Base-by-base conservation (phyloP, 192 early-diverging fungal genomes). In the Jimgerdemannia flammicorona region DNA sequence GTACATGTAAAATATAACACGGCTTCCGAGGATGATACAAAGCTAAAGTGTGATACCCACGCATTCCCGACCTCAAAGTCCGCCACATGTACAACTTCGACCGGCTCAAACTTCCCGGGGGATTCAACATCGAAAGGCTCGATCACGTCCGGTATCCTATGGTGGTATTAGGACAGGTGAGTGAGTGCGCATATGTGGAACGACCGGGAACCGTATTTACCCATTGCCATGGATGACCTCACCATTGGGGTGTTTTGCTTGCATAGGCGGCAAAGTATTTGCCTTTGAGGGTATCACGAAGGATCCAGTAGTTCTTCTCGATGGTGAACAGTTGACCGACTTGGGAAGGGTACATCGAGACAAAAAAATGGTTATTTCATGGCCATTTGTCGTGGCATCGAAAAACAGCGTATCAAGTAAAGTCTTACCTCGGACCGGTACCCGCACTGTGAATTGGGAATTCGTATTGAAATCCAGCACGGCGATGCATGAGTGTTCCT, bases 401-500 rank as follows among this genome's bases (percentile, higher is more conserved):
- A 29, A 29, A 29, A 29, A 29, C 29, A 29, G 29, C 29, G 29
- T 29, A 29, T 29, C 29, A 29, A 29, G 29, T 1, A n/a, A 40
- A 43, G 29, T 72, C 29, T 69, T 76, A 73, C 74, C 78, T 19
- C 85, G 84, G 9, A 83, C 59, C 64, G 89, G 88, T 1, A 85
- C n/a, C n/a, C 73, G 78, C 19, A 90, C 78, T 11, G 75, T 85
- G 66, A 86, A 77, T 64, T 88, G 85, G 18, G 77, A 77, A 40
- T 79, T 83, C 0, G 85, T 82, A 71, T 87, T 87, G 44, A 90
- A 90, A 66, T 90, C 89, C 2, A 89, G 71, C 4, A 90, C 68
- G 40, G 85, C 77, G 43, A 89, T 63, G 42, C 75, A 76, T 19
- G 82, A 70, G 59, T 79, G 78, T 64, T 81, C 85, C 44, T 85